Conservation (phyloP, 768 basidiomycete genomes). For the Leccinum boreale region DNA sequence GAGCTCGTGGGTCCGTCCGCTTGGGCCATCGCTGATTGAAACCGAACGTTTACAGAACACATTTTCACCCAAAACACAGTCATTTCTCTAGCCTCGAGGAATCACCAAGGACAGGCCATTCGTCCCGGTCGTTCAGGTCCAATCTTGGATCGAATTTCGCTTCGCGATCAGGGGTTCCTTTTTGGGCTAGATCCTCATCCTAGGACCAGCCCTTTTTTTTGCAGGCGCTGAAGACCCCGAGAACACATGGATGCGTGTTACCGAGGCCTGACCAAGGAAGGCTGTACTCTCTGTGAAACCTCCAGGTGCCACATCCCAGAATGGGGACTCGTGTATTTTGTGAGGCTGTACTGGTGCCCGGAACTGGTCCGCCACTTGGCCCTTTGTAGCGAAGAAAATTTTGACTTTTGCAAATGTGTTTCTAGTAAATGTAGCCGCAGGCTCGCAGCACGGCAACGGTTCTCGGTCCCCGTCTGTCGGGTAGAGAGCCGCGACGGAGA, state of each 20-base stretch:
- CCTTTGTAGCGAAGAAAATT: slow-evolving; percentile 13
- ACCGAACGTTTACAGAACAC: slow-evolving; percentile 33
- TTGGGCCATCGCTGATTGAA: slow-evolving; percentile 26
- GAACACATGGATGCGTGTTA: slow-evolving; percentile 27
- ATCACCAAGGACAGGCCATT: slow-evolving; percentile 39
- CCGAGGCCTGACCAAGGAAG: slow-evolving; percentile 26
- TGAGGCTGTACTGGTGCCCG: slow-evolving; percentile 19
- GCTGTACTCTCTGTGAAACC: slow-evolving; percentile 28
- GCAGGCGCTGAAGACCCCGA: slow-evolving; percentile 25
- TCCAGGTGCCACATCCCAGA: slow-evolving; percentile 12
- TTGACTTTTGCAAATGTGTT: slow-evolving; percentile 10
- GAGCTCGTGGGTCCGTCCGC: slow-evolving; percentile 30
- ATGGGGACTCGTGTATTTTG: slow-evolving; percentile 19
- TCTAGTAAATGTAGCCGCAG: slow-evolving; percentile 7
- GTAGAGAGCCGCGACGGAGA: slow-evolving; percentile 26
- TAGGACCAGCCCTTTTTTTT: slow-evolving; percentile 20
- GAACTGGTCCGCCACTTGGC: slow-evolving; percentile 7
- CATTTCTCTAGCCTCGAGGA: slow-evolving; percentile 25
- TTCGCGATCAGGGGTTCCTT: slow-evolving; percentile 46
- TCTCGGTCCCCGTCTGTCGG: slow-evolving; percentile 12
- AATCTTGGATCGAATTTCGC: slow-evolving; percentile 31
- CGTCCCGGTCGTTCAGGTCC: slow-evolving; percentile 23
- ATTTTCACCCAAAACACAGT: slow-evolving; percentile 15
- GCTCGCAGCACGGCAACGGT: slow-evolving; percentile 2
- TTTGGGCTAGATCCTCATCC: slow-evolving; percentile 42